Percentiles rank a stretch among this genome's conserved stretches.
These are phyloP conservation scores for Umbelopsis vinacea DNA, from an alignment of 192 early-diverging fungal species.

Conservation along the genomic window DNA sequence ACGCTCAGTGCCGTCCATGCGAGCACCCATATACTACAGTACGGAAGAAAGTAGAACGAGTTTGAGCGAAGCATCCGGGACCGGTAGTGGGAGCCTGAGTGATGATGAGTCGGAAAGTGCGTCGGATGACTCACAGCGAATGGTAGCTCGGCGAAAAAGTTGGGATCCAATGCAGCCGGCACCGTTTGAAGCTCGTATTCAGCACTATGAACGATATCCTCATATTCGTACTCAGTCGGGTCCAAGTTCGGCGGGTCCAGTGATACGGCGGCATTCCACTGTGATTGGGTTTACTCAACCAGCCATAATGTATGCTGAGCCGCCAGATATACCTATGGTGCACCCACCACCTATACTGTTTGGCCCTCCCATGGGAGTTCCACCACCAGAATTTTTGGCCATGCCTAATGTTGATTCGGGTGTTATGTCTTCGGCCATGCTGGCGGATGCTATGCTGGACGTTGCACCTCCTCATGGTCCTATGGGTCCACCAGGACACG, in stretches of 20 bases:
- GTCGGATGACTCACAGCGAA: background rate
- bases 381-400: slow-evolving; percentile 7
- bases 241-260: slow-evolving; percentile 4
- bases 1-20: slow-evolving; percentile 1
- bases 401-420: background rate
- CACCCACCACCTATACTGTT: background rate
- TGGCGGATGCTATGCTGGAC: background rate
- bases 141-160: background rate
- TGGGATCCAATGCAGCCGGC: slow-evolving; percentile 19
- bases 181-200: slow-evolving; percentile 14
- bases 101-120: background rate
- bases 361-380: background rate
- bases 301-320: background rate
- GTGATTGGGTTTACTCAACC: background rate
- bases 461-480: background rate
- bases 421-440: background rate
- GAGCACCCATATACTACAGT: background rate
- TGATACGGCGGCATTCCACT: background rate
- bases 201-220: slow-evolving; percentile 17
- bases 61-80: background rate
- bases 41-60: background rate
- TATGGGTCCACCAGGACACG: background rate
- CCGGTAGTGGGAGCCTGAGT: background rate
- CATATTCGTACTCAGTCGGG: slow-evolving; percentile 12
- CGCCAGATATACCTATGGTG: background rate